These are phyloP conservation scores for Phyllosticta capitalensis DNA, from an alignment of 2,329 filamentous ascomycete species.

Conservation along the genomic window DNA sequence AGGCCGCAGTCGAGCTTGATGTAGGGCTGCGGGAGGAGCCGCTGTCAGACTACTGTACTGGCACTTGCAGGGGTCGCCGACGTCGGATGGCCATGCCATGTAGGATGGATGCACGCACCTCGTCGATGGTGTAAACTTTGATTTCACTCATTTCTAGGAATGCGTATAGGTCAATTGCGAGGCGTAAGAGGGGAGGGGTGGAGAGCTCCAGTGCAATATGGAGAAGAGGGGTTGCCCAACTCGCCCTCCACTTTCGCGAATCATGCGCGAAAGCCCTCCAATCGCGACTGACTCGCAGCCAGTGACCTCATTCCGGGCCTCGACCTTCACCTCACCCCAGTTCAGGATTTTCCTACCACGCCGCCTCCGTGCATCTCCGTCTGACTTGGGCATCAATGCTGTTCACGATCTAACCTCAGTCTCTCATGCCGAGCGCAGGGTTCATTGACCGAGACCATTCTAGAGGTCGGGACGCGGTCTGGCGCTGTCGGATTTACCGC, in stretches of 20 bases:
- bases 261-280: not conserved
- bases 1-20: conserved; percentile 56
- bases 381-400: not conserved
- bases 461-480: too few relatives aligned
- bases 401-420: too few relatives aligned
- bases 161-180: not conserved
- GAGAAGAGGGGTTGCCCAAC: not conserved
- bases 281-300: not conserved
- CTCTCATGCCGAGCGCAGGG: not conserved
- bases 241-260: too few relatives aligned
- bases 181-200: not conserved
- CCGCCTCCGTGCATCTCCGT: not conserved
- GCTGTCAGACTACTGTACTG: conserved; percentile 1
- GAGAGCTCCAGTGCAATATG: not conserved
- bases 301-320: not conserved
- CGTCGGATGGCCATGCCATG: not conserved
- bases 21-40: conserved; percentile 30
- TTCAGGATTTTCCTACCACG: not conserved
- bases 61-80: not conserved
- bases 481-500: too few relatives aligned
- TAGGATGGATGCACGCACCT: not conserved
- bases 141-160: conserved; percentile 4
- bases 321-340: not conserved
- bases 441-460: not conserved
- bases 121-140: conserved; percentile 9